phyloP scores from a whole-genome alignment of 495 filamentous ascomycete genomes.

The Lentithecium fluviatile region DNA sequence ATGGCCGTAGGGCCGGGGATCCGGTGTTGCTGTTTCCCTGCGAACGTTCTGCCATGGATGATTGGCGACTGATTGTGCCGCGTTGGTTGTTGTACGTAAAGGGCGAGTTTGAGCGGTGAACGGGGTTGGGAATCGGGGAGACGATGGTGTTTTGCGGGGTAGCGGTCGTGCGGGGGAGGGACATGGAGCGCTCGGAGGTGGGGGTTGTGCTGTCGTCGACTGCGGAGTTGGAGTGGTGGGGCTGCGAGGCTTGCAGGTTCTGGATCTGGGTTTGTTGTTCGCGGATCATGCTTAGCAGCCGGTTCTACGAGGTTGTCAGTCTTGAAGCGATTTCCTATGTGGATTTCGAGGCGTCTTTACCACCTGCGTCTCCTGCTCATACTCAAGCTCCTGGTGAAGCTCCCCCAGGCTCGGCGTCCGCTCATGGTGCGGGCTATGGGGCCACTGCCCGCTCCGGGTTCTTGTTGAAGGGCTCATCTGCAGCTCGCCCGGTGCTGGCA shows the following conservation, averaged over 20 bases:
- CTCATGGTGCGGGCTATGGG: slow-evolving; percentile 45
- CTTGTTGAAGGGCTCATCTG: slow-evolving; percentile 35
- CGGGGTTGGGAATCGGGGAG: slow-evolving; percentile 24
- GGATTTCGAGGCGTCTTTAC: slow-evolving; percentile 47
- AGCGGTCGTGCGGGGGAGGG: slow-evolving; percentile 46
- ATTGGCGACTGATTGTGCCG: slow-evolving; percentile 55
- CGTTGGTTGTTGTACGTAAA: slow-evolving; percentile 45
- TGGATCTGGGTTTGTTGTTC: slow-evolving; percentile 77
- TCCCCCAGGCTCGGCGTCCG: slow-evolving; percentile 84
- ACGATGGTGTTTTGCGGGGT: slow-evolving; percentile 29
- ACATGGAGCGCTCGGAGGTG: slow-evolving; percentile 60
- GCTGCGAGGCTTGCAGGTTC: slow-evolving; percentile 57
- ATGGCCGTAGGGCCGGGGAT: slow-evolving; percentile 42
- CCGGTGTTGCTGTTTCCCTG: slow-evolving; percentile 40
- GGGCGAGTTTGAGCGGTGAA: slow-evolving; percentile 51
- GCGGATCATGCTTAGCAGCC: slow-evolving; percentile 84
- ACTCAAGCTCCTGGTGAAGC: slow-evolving; percentile 90
- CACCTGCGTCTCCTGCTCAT: slow-evolving; percentile 94
- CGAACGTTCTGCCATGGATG: slow-evolving; percentile 41
- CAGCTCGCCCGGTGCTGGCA: slow-evolving; percentile 64
- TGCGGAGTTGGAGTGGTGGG: slow-evolving; percentile 37
- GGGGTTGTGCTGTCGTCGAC: slow-evolving; percentile 64
- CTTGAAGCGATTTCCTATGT: background rate
- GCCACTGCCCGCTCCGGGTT: slow-evolving; percentile 16
- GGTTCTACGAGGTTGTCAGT: slow-evolving; percentile 58